Evolutionary conservation across 2,329 filamentous ascomycete genomes (phyloP).

Genomic region (Fragosphaeria purpurea): DNA sequence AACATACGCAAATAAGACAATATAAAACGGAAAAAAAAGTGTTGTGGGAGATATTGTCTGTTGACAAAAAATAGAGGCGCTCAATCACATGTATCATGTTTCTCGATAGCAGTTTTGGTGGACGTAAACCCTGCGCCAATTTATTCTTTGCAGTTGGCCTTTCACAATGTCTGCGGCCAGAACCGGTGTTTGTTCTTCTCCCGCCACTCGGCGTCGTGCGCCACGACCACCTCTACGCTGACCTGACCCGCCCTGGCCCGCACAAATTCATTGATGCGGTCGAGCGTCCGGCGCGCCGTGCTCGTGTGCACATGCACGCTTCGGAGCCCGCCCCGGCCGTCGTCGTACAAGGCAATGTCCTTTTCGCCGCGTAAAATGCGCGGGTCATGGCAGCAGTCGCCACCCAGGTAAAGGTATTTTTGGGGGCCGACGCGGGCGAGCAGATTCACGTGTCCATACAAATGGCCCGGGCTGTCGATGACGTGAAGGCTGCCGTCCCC

Average conservation of each 20-base stretch:
- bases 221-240: not conserved
- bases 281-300: not conserved
- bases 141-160: not conserved
- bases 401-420: constrained; percentile 39
- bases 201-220: not conserved
- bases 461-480: constrained; percentile 39
- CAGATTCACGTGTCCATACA: constrained; percentile 41
- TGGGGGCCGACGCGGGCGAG: constrained; percentile 28
- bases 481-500: constrained; percentile 35
- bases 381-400: constrained; percentile 43
- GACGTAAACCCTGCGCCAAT: too few species aligned
- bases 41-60: too few species aligned
- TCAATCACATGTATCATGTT: too few species aligned
- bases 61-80: too few species aligned
- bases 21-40: too few species aligned
- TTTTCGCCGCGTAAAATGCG: constrained; percentile 33
- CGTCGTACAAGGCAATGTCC: constrained; percentile 13
- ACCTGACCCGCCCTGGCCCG: not conserved
- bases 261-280: not conserved
- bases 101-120: too few species aligned
- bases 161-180: not conserved
- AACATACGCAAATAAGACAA: too few species aligned
- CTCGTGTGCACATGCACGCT: constrained; percentile 1
- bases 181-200: not conserved
- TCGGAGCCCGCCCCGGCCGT: not conserved